Evolutionary conservation across 495 filamentous ascomycete species (phyloP).

Genomic region (Clavariopsis aquatica): DNA sequence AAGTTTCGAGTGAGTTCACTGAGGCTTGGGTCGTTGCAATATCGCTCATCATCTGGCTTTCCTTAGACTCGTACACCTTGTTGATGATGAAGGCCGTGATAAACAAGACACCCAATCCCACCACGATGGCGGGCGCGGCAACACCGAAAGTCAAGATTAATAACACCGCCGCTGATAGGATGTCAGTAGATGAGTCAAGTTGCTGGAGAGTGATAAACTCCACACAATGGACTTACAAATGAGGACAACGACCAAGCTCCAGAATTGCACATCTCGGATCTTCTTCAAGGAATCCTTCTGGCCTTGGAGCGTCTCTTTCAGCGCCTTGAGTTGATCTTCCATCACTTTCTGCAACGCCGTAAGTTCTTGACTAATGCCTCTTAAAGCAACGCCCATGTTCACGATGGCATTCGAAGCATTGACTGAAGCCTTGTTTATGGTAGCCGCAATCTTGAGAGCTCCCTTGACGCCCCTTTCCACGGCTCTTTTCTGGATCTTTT

Average conservation of each 20-base stretch:
- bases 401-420: slow-evolving; percentile 18
- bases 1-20: slow-evolving; percentile 20
- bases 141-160: slow-evolving; percentile 18
- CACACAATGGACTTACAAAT: slow-evolving; percentile 16
- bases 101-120: slow-evolving; percentile 18
- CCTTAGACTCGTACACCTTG: slow-evolving; percentile 18
- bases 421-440: slow-evolving; percentile 12
- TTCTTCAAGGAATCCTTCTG: slow-evolving; percentile 15
- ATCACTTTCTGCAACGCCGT: slow-evolving; percentile 18
- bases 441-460: slow-evolving; percentile 15
- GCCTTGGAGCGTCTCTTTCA: slow-evolving; percentile 17
- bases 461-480: slow-evolving; percentile 17
- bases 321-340: slow-evolving; percentile 17
- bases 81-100: slow-evolving; percentile 15
- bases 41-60: slow-evolving; percentile 19
- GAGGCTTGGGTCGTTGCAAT: slow-evolving; percentile 14
- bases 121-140: slow-evolving; percentile 17
- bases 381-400: slow-evolving; percentile 18
- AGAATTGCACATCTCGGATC: slow-evolving; percentile 18
- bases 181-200: slow-evolving; percentile 18
- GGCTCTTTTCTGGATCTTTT: slow-evolving; percentile 19
- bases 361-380: slow-evolving; percentile 17
- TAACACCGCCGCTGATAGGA: slow-evolving; percentile 17
- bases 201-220: slow-evolving; percentile 17
- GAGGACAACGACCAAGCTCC: slow-evolving; percentile 17